Evolutionary conservation across 2,329 filamentous ascomycete genomes (phyloP), one percentile per base, ranked within the genome.

Genomic region (Scopulariopsis brevicaulis): DNA sequence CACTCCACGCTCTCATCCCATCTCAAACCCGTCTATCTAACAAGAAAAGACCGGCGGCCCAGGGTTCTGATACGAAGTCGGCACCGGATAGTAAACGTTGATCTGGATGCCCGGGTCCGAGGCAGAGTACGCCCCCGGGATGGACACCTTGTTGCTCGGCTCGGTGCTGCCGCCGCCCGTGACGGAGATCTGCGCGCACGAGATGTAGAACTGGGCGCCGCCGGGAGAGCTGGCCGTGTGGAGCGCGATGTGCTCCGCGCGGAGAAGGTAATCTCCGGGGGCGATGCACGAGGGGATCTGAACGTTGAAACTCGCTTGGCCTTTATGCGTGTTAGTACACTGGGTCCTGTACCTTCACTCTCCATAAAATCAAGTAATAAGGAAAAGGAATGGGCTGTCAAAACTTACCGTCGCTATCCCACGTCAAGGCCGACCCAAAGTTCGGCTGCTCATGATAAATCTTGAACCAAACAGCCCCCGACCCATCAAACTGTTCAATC

Each of bases 171-270:
- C 74, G 20, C 73, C 72, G n/a, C 74, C 73, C 2, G 68, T 71
- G 18, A 75, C 69, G 4, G 65, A 69, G n/a, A 75, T 60, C 56
- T 71, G 69, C 0, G 57, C 71, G 58, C 72, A 75, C 20, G 69
- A 70, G 54, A 77, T 68, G 61, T 78, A 78, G 50, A 74, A 71
- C 66, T 79, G 75, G 4, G 76, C 76, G 3, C 75, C 75, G 4
- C 72, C 71, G 5, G 65, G 64, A 10, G 63, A 63, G 43, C 69
- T 64, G 3, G 76, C 75, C 54, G 64, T 67, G 65, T 79, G 76
- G 11, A 79, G 69, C 4, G 70, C 76, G 57, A 78, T 73, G 60
- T 78, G 75, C 65, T 79, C 76, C 20, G 74, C 72, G 15, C 76
- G 72, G 4, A 79, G 65, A 28, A 79, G 71, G 62, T 79, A 79